Percentiles rank a stretch among this genome's conserved stretches.
These are phyloP conservation scores for Saitoella complicata DNA, from an alignment of 805 yeast genomes.

Conservation along the genomic window DNA sequence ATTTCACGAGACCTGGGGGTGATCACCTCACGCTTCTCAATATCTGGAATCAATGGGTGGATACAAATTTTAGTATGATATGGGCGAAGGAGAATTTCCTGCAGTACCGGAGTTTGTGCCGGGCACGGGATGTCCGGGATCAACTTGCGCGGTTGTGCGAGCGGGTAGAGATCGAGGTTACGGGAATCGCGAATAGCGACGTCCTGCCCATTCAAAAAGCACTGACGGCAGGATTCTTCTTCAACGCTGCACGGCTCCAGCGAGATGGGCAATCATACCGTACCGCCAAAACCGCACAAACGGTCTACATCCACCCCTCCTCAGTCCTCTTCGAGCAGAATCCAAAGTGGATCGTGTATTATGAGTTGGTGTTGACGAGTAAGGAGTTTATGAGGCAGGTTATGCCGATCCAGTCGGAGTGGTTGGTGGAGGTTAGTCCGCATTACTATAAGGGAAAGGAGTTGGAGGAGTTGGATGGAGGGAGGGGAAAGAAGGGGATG, in stretches of 20 bases:
- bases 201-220: conserved; percentile 47
- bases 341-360: conserved; percentile 70
- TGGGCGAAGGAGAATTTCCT: conserved; percentile 76
- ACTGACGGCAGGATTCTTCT: conserved; percentile 29
- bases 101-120: conserved; percentile 57
- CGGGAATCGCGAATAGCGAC: conserved; percentile 35
- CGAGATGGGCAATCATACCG: conserved; percentile 54
- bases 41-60: conserved; percentile 65
- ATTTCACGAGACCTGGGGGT: conserved; percentile 62
- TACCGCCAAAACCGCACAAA: conserved; percentile 44
- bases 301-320: conserved; percentile 77
- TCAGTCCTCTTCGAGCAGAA: conserved; percentile 46
- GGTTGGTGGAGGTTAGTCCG: conserved; percentile 46
- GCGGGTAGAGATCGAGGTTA: conserved; percentile 24
- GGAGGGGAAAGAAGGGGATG: conserved; percentile 6
- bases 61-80: conserved; percentile 34
- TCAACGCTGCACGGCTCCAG: conserved; percentile 38
- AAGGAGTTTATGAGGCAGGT: conserved; percentile 87
- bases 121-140: conserved; percentile 65
- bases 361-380: conserved; percentile 64
- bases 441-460: conserved; percentile 24
- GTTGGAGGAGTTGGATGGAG: conserved; percentile 16
- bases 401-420: conserved; percentile 62
- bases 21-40: conserved; percentile 75
- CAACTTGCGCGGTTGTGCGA: conserved; percentile 52